Evolutionary conservation across 2,329 filamentous ascomycete genomes (phyloP).

Genomic region (Pleoardoris graminearum): DNA sequence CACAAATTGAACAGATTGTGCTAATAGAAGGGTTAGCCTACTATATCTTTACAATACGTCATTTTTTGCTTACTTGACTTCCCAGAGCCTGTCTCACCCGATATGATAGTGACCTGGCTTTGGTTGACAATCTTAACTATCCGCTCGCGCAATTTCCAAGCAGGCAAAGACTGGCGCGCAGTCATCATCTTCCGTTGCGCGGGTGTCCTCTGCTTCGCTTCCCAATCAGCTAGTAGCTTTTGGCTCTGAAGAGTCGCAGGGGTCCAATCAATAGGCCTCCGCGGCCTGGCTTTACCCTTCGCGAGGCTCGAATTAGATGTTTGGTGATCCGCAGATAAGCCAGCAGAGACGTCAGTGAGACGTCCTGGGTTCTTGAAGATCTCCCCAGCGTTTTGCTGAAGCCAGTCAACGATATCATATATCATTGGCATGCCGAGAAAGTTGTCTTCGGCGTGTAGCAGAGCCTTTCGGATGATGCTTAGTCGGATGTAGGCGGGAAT

Average conservation of each 20-base stretch:
- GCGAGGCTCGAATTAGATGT: conserved; percentile 20
- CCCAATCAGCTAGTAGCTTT: conserved; percentile 66
- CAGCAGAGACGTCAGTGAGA: conserved; percentile 80
- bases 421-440: conserved; percentile 86
- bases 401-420: conserved; percentile 87
- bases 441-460: conserved; percentile 70
- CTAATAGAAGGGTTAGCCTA: conserved; percentile 57
- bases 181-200: conserved; percentile 75
- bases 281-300: conserved; percentile 26
- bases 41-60: too few relatives aligned
- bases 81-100: conserved; percentile 93
- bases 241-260: conserved; percentile 61
- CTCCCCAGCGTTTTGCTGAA: conserved; percentile 79
- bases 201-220: conserved; percentile 64
- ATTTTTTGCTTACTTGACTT: conserved; percentile 55
- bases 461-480: conserved; percentile 77
- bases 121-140: conserved; percentile 75
- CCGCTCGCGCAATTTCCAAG: conserved; percentile 78
- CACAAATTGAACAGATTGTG: conserved; percentile 94
- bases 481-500: conserved; percentile 92
- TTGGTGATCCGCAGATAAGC: conserved; percentile 60
- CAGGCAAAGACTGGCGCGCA: conserved; percentile 75
- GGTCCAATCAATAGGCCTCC: conserved; percentile 65
- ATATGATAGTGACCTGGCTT: conserved; percentile 92
- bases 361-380: conserved; percentile 84